These are phyloP conservation scores for Bruguiera hainesii DNA, from an alignment of 441 rosid genomes.

Conservation along the genomic window DNA sequence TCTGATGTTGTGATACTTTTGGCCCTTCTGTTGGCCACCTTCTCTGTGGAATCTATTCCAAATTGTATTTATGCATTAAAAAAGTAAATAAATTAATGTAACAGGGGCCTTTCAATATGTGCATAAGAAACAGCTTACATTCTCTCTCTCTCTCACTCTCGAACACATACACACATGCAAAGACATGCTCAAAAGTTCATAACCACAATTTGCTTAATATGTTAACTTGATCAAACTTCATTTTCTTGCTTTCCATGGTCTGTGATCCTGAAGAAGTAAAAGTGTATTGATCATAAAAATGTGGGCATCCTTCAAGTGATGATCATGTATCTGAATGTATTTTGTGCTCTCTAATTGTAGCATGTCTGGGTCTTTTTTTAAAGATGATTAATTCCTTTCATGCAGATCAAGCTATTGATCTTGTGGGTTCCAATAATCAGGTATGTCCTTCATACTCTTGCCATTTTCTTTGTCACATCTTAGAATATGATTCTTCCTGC, in stretches of 20 bases:
- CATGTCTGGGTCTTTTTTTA: background rate
- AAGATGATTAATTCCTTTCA: constrained; percentile 18
- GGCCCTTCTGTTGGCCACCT: too few species aligned
- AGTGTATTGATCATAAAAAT: too few species aligned
- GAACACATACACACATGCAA: too few species aligned
- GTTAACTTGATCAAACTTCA: background rate
- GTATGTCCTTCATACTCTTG: constrained; percentile 28
- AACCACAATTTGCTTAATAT: background rate
- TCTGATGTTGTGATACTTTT: too few species aligned
- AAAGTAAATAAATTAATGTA: too few species aligned
- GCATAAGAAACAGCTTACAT: too few species aligned
- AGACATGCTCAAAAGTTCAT: too few species aligned
- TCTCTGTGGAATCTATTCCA: too few species aligned
- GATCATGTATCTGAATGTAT: too few species aligned
- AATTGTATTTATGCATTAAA: too few species aligned
- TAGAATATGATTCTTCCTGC: background rate
- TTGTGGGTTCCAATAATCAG: constrained; percentile 41
- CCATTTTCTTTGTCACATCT: background rate
- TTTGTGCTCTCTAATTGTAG: background rate
- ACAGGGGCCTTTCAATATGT: background rate
- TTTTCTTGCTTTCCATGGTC: background rate
- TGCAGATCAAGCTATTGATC: constrained; percentile 53
- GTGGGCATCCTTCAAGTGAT: too few species aligned
- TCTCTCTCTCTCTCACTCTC: background rate
- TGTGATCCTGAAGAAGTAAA: background rate